Evolutionary conservation across 2,329 filamentous ascomycete species (phyloP).

Genomic region (Bipolaris oryzae): DNA sequence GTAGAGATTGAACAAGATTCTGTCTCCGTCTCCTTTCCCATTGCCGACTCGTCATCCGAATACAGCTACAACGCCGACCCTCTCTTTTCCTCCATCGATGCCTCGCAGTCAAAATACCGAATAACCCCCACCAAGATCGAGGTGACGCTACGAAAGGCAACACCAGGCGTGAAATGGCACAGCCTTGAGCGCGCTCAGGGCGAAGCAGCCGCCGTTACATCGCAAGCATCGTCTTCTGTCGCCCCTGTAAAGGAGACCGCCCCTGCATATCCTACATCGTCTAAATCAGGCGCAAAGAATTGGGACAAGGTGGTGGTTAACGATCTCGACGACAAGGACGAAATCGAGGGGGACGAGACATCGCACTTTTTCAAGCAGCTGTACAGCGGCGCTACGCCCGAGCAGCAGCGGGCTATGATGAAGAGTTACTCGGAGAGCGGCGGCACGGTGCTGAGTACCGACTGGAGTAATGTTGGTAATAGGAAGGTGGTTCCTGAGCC

Average conservation of each 20-base stretch:
- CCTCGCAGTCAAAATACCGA: conserved; percentile 63
- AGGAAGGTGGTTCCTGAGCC: conserved; percentile 74
- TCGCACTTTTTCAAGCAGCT: conserved; percentile 90
- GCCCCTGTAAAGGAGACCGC: conserved; percentile 31
- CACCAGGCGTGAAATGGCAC: conserved; percentile 71
- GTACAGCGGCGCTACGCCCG: conserved; percentile 75
- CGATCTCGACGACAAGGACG: conserved; percentile 60
- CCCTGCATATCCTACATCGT: conserved; percentile 84
- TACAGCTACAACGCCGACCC: conserved; percentile 69
- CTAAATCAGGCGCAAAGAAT: conserved; percentile 80
- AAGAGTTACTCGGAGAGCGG: conserved; percentile 96
- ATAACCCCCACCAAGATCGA: conserved; percentile 83
- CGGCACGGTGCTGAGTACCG: conserved; percentile 88
- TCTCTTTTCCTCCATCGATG: conserved; percentile 70
- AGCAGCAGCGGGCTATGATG: conserved; percentile 92
- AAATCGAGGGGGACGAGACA: conserved; percentile 65
- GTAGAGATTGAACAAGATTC: conserved; percentile 59
- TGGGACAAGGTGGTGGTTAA: conserved; percentile 80
- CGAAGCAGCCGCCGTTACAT: conserved; percentile 18
- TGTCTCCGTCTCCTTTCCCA: conserved; percentile 65
- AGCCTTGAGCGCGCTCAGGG: conserved; percentile 55
- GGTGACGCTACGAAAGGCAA: conserved; percentile 71
- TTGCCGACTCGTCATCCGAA: conserved; percentile 57
- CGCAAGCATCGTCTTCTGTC: conserved; percentile 23
- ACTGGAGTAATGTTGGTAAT: conserved; percentile 81